Evolutionary conservation across 495 filamentous ascomycete genomes (phyloP), one percentile per base, ranked within the genome.

Genomic region (Aspergillus biplanus): DNA sequence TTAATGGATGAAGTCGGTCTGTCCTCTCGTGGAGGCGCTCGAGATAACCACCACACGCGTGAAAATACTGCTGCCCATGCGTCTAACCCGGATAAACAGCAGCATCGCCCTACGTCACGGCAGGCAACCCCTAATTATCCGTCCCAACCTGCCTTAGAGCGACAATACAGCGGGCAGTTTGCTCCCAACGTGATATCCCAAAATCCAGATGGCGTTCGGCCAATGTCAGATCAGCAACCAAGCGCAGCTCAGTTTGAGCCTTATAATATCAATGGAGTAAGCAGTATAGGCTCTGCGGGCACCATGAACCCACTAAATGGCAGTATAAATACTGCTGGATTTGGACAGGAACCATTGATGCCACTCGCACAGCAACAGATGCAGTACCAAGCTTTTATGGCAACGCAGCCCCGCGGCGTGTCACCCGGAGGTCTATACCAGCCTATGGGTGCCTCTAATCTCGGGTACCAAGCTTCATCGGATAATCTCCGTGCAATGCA

Each of bases 1-100:
- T 76, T 99, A 52, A 99, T 99, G 95, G 93, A 97, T 69, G 93
- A 97, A 75, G 95, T 97, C 71, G 93, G 91, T 54, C 78, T 96
- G 59, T 92, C 92, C 6, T 88, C 87, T 44, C 82, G 88, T 44
- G 78, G 80, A 18, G 81, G 73, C 52, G 74, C 77, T 33, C 79
- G 80, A 16, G 80, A 85, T 7, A 75, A 78, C 50, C 79, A 80
- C 53, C 77, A 79, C 61, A 70, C 69, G 48, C 74, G 79, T 27
- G 79, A 81, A 18, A 57, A 50, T 50, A 31, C 12, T 18, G 16
- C 53, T 15, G 32, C 33, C 7, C 75, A 77, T 54, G 74, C 77
- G n/a, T 68, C 75, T 52, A 78, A 73, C 58, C 69, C 74, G 3
- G 78, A 80, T 37, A 81, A 83, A 56, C 73, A 83, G 31, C 78